Base-by-base conservation (phyloP, 106 monocot species). In the Alisma plantagoaquatica region DNA sequence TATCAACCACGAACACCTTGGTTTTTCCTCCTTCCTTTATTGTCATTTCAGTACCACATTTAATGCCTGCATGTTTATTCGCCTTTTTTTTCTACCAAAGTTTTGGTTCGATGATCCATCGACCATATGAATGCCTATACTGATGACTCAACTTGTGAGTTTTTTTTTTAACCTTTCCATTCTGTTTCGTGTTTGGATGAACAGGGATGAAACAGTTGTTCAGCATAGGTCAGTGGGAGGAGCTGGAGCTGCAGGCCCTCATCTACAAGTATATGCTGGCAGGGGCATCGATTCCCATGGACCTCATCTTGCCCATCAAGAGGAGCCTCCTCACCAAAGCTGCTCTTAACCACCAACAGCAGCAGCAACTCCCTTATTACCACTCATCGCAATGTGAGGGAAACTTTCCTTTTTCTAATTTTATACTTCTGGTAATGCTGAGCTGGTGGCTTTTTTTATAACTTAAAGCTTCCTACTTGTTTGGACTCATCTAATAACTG, bases 211-310 rank as follows among this genome's bases (percentile, higher is more conserved):
- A n/a, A n/a, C n/a, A 52, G 20, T 70, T 20, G 19, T 74, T 74
- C 56, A 74, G 47, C 19, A 20, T 28, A 42, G 28, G 57, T 15
- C 80, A 81, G 47, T 75, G 75, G 80, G 63, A 68, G 60, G 80
- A 81, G 46, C 63, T 81, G 64, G 75, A 81, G 75, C 46, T 68
- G 17, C 80, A 81, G 51, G 75, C 80, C 45, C 33, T 81, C 59
- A 81, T 81, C 53, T 75, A 68, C 55, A 75, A 72, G 31, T 64
- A 81, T 29, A 75, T 81, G 63, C 21, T 75, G 16, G 53, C 71
- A 12, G 75, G 70, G 3, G 67, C 47, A 46, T 43, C 80, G 33
- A 75, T 81, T 7, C 75, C 80, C 32, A 6, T 46, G 33, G 75
- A 75, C 15, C 63, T 81, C 10, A 49, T 75, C 38, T 15, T 72